These are phyloP conservation scores for Colletotrichum limetticola DNA, from an alignment of 2,329 filamentous ascomycete species.

Conservation along the genomic window DNA sequence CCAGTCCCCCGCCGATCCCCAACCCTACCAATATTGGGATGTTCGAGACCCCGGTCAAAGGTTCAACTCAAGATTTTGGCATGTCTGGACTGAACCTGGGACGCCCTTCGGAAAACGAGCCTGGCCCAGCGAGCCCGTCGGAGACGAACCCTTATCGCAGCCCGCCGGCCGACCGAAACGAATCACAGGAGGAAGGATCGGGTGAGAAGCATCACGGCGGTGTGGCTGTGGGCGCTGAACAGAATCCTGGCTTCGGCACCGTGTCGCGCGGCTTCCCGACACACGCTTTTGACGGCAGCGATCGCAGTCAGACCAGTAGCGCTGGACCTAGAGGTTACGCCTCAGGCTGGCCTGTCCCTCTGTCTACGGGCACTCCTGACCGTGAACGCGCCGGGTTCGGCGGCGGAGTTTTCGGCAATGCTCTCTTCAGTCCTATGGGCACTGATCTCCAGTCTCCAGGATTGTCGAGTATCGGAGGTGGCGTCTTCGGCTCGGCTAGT, in stretches of 20 bases:
- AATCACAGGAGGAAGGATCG: conserved; percentile 68
- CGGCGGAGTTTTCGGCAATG: conserved; percentile 76
- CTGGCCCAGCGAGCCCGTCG: conserved; percentile 87
- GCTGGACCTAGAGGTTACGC: conserved; percentile 82
- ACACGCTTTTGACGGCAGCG: conserved; percentile 75
- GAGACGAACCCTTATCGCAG: conserved; percentile 98
- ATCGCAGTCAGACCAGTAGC: conserved; percentile 93
- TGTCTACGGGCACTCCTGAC: conserved; percentile 75
- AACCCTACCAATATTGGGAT: conserved; percentile 49
- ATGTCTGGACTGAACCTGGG: conserved; percentile 69
- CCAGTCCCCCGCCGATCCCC: conserved; percentile 57
- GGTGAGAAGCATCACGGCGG: conserved; percentile 58
- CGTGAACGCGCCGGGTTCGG: conserved; percentile 68
- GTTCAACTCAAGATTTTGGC: conserved; percentile 67
- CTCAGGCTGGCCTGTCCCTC: conserved; percentile 68
- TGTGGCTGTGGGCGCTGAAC: conserved; percentile 60
- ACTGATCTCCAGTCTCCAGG: conserved; percentile 80
- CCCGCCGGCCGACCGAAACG: conserved; percentile 78
- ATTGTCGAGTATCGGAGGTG: conserved; percentile 69
- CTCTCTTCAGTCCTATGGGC: conserved; percentile 80
- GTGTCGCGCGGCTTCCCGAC: conserved; percentile 62
- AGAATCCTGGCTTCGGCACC: conserved; percentile 62
- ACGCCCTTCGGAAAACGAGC: conserved; percentile 66
- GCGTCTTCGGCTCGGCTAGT: conserved; percentile 74
- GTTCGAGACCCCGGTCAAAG: conserved; percentile 67